Base-by-base conservation (phyloP, 495 filamentous ascomycete genomes). In the Tuber microsphaerosporum region DNA sequence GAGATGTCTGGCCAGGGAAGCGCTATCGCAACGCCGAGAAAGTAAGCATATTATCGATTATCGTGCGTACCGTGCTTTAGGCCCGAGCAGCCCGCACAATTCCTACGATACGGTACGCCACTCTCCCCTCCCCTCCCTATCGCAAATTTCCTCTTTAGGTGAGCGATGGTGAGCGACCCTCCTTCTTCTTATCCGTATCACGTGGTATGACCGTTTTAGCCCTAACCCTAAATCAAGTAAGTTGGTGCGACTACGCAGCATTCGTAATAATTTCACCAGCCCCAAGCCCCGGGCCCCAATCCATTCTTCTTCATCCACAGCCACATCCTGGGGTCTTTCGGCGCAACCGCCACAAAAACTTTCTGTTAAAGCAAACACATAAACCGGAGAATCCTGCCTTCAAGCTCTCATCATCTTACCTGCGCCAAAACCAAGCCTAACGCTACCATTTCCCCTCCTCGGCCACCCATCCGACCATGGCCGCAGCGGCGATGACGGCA, bases 391-490 rank as follows among this genome's bases (percentile, higher is more conserved):
- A 65, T 65, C 14, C 26, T 65, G 2, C 26, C 56, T 34, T 34
- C 26, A 31, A 65, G 31, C 14, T 65, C 26, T 34, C 56, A 65
- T 31, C 56, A 65, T 12, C 56, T 19, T 65, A 65, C 56, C 26
- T 65, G 19, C 56, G 14, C 56, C 56, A 65, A 65, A 65, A 34
- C 31, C 56, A 65, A 34, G 4, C 31, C 56, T 31, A 61, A 31
- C n/a, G 12, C 26, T 22, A 31, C 56, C 56, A 61, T 31, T 61
- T 5, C 56, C 26, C 56, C 56, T 65, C 56, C 56, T 26, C 56
- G 56, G 56, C 56, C 56, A 65, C 56, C 31, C 56, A 34, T 65
- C 56, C 56, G 56, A 73, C 56, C 9, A 79, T 79, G 77, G 76
- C 73, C 19, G 26, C 56, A 34, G 12, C 56, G 56, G 14, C 14